Percentiles rank a stretch among this genome's conserved stretches.
Evolutionary conservation across 2,329 filamentous ascomycete species (phyloP).

Genomic region (Fulvia fulva): DNA sequence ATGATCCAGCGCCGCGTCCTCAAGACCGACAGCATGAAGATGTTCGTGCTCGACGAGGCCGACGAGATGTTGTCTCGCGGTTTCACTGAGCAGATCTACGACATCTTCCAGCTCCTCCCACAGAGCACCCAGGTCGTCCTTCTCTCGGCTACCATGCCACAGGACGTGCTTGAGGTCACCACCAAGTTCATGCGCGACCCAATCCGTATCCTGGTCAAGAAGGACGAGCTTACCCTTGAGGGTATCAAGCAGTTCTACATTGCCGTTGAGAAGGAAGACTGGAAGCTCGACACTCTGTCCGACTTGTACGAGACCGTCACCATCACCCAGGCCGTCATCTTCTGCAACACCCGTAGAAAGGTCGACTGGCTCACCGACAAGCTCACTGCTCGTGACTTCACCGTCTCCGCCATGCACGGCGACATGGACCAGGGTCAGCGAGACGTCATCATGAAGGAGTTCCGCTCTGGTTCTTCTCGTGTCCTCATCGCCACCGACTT

Average conservation of each 20-base stretch:
- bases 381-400: constrained; percentile 95
- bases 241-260: constrained; percentile 99
- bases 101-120: constrained; percentile 98
- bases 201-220: constrained; percentile 98
- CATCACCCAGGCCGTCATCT: constrained; percentile 99
- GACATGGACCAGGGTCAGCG: constrained; percentile 98
- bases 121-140: constrained; percentile 98
- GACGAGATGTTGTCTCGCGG: constrained; percentile 99
- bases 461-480: constrained; percentile 97
- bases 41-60: constrained; percentile 99
- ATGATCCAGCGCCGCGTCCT: constrained; percentile 99
- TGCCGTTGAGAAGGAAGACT: constrained; percentile 99
- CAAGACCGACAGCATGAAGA: constrained; percentile 98
- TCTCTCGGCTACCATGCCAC: constrained; percentile 95
- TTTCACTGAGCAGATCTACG: constrained; percentile 99
- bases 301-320: constrained; percentile 99
- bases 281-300: constrained; percentile 98
- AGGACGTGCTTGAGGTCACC: constrained; percentile 98
- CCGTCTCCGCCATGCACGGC: constrained; percentile 98
- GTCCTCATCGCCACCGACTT: constrained; percentile 98
- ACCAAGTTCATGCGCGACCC: constrained; percentile 99
- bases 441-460: constrained; percentile 99
- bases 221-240: constrained; percentile 98
- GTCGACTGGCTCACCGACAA: constrained; percentile 99
- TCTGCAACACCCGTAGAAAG: constrained; percentile 99